Evolutionary conservation across 2,329 filamentous ascomycete species (phyloP).

Genomic region (Apiospora marii): DNA sequence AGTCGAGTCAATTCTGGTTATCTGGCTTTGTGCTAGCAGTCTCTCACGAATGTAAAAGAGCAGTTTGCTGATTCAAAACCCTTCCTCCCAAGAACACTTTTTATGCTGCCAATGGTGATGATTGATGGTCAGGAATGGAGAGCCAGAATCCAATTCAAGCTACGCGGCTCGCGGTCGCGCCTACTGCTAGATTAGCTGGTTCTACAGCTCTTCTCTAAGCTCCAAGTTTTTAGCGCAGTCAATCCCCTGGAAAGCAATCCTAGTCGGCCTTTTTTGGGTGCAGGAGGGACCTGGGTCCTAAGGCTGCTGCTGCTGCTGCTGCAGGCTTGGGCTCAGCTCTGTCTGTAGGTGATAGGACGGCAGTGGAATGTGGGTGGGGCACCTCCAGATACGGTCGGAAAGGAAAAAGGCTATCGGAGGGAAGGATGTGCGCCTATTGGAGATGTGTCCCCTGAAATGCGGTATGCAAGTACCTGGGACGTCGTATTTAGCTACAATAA

Average conservation of each 20-base stretch:
- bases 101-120: conserved; percentile 9
- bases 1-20: neutral
- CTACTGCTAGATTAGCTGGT: neutral
- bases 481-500: conserved; percentile 1
- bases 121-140: conserved; percentile 5
- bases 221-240: conserved; percentile 6
- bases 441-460: conserved; percentile 13
- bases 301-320: too few relatives aligned
- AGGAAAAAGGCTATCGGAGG: conserved; percentile 13
- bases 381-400: neutral
- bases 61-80: neutral
- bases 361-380: neutral
- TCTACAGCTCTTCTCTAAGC: neutral
- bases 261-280: neutral
- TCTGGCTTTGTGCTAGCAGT: conserved; percentile 1
- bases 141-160: neutral
- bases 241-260: neutral
- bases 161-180: conserved; percentile 16
- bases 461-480: neutral
- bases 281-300: neutral
- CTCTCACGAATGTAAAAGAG: neutral
- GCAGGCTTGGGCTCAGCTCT: too few relatives aligned
- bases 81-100: conserved; percentile 14
- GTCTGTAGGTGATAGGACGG: conserved; percentile 2
- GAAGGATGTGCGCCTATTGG: conserved; percentile 15